Evolutionary conservation across 1,284 basidiomycete species (phyloP).

Genomic region (Apiotrichum mycotoxinovorans): DNA sequence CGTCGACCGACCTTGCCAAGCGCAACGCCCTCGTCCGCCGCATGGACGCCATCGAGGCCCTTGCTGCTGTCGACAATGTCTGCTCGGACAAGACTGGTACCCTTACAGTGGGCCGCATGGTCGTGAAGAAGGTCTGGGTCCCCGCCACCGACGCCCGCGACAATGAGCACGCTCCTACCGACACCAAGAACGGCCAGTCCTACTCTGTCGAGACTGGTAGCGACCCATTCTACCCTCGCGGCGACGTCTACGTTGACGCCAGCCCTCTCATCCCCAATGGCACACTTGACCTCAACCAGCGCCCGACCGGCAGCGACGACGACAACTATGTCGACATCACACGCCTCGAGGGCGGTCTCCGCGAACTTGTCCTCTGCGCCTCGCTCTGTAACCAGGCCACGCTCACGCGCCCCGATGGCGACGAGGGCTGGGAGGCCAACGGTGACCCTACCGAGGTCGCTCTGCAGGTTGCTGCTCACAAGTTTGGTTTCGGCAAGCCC

Average conservation of each 20-base stretch:
- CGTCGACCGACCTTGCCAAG: conserved; percentile 50
- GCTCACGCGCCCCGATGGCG: conserved; percentile 42
- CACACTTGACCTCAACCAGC: conserved; percentile 25
- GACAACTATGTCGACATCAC: conserved; percentile 32
- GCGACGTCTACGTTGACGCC: conserved; percentile 35
- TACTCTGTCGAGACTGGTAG: conserved; percentile 49
- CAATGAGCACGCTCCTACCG: conserved; percentile 23
- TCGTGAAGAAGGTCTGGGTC: conserved; percentile 60
- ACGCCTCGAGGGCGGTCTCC: conserved; percentile 37
- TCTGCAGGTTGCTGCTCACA: conserved; percentile 62
- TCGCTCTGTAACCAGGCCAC: conserved; percentile 55
- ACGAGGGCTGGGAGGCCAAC: conserved; percentile 61
- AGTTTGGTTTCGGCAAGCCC: conserved; percentile 51
- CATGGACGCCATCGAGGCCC: conserved; percentile 57
- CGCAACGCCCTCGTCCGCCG: conserved; percentile 54
- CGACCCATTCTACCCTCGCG: conserved; percentile 52
- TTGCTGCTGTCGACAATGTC: conserved; percentile 61
- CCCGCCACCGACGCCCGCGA: conserved; percentile 40
- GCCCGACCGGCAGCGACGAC: conserved; percentile 17
- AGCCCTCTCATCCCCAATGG: conserved; percentile 15
- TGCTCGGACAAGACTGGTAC: conserved; percentile 67
- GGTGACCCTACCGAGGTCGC: conserved; percentile 68
- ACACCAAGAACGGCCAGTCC: conserved; percentile 41
- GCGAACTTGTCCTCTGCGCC: conserved; percentile 50
- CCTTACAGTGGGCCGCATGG: conserved; percentile 58